Evolutionary conservation across 129 eudicot genomes (phyloP).

Genomic region (Flaveria linearis): DNA sequence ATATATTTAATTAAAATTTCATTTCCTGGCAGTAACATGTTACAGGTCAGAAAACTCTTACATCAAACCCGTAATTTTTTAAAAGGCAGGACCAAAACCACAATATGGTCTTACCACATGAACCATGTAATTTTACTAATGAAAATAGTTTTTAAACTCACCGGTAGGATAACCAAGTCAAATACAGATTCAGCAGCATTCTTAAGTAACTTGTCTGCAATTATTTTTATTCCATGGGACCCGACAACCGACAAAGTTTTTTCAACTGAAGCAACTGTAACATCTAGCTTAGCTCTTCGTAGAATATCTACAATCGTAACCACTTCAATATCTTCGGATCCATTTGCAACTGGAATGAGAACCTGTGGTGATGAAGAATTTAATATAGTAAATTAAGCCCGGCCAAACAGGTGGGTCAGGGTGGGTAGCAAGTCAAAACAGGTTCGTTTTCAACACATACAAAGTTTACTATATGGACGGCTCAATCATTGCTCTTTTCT

Average conservation of each 20-base stretch:
- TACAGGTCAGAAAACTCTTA: background rate
- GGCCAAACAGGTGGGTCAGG: background rate
- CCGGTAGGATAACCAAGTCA: slow-evolving; percentile 79
- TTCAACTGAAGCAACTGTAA: slow-evolving; percentile 73
- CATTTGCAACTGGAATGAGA: slow-evolving; percentile 89
- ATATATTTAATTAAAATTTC: background rate
- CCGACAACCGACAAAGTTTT: slow-evolving; percentile 52
- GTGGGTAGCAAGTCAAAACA: background rate
- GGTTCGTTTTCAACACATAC: background rate
- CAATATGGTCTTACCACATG: background rate
- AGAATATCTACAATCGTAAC: slow-evolving; percentile 70
- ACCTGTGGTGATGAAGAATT: slow-evolving; percentile 44
- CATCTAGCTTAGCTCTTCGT: slow-evolving; percentile 74
- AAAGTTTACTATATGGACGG: background rate
- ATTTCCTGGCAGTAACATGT: background rate
- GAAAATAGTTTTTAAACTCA: slow-evolving; percentile 23
- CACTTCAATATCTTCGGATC: slow-evolving; percentile 79
- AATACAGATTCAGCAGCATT: slow-evolving; percentile 41
- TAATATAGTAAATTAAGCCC: background rate
- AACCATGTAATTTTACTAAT: background rate
- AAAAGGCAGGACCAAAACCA: background rate
- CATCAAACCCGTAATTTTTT: background rate
- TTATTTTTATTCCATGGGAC: slow-evolving; percentile 55
- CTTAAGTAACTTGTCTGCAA: slow-evolving; percentile 67
- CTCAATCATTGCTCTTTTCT: background rate